Base-by-base conservation (phyloP, 495 filamentous ascomycete species). In the Tetracladium setigerum region DNA sequence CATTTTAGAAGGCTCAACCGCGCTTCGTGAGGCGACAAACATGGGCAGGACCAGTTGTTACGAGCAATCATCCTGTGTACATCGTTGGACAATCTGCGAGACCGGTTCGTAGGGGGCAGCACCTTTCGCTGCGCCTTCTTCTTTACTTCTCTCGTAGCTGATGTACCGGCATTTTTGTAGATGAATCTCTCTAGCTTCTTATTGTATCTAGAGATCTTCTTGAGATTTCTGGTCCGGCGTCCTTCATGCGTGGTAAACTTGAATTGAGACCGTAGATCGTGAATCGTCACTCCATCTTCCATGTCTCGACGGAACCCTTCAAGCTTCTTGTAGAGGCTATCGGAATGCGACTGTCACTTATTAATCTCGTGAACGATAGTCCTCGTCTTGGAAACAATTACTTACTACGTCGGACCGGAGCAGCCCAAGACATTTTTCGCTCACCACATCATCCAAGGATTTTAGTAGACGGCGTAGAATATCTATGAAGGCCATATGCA, bases 121-220 rank as follows among this genome's bases (percentile, higher is more conserved):
- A 18, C 15, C 38, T 41, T 41, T 18, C 38, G 38, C 15, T 15
- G 14, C 17, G 18, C 3, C 15, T 3, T 41, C 38, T 41, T 41
- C 38, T 41, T 41, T 41, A 18, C 38, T 18, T 7, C 38, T 18
- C 24, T 18, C 17, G 15, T 18, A 41, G 24, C 18, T 5, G 15
- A 7, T 7, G 38, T 4, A n/a, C n/a, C n/a, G 38, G 38, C 15
- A 41, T 41, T 13, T 7, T 32, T 32, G 17, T 46, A 32, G 27
- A 46, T 17, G 19, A 46, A 37, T 22, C 44, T 30, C 31, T 46
- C 44, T 32, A 46, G 31, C 31, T 46, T 46, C 33, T 46, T 46
- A 16, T 46, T 46, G 15, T 32, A 34, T 13, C 38, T 37, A 22
- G 35, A 36, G 17, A 46, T 46, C 17, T 16, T 46, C 18, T 36